Evolutionary conservation across 495 filamentous ascomycete genomes (phyloP).

Genomic region (Tuber umbilicatum): DNA sequence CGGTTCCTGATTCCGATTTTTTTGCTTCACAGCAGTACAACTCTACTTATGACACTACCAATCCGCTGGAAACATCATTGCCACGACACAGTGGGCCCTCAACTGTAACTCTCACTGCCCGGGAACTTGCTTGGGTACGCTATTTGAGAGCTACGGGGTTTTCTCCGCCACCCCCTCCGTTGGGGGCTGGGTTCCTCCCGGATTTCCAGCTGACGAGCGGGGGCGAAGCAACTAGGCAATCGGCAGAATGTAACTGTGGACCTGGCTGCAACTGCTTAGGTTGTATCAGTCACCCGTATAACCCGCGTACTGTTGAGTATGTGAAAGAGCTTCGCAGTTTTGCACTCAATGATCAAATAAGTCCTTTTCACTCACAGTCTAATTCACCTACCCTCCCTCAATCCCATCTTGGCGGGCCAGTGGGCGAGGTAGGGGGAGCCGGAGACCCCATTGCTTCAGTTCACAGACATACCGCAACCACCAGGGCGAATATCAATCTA

Average conservation of each 20-base stretch:
- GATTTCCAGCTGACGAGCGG: not conserved
- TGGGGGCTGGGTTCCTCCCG: constrained; percentile 6
- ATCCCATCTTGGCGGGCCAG: constrained; percentile 11
- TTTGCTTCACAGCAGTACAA: constrained; percentile 23
- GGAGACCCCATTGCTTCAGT: constrained; percentile 5
- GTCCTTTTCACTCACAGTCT: not conserved
- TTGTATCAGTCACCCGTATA: constrained; percentile 31
- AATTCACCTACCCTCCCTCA: constrained; percentile 17
- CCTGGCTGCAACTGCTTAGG: constrained; percentile 28
- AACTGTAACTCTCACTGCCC: constrained; percentile 18
- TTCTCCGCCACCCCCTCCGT: constrained; percentile 11
- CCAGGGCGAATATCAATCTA: constrained; percentile 12
- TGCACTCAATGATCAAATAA: constrained; percentile 21
- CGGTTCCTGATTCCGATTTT: constrained; percentile 2
- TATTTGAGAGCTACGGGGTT: constrained; percentile 29
- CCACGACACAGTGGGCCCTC: not conserved
- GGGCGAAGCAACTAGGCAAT: constrained; percentile 14
- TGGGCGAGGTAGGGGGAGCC: not conserved
- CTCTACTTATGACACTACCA: not conserved
- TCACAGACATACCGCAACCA: constrained; percentile 10
- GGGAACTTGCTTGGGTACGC: constrained; percentile 32
- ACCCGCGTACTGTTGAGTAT: constrained; percentile 31
- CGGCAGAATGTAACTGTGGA: constrained; percentile 26
- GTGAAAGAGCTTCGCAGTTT: constrained; percentile 31
- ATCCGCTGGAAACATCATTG: not conserved